Evolutionary conservation across 1,139 yeast genomes (phyloP).

Genomic region (Protomyces arabidopsidicola): DNA sequence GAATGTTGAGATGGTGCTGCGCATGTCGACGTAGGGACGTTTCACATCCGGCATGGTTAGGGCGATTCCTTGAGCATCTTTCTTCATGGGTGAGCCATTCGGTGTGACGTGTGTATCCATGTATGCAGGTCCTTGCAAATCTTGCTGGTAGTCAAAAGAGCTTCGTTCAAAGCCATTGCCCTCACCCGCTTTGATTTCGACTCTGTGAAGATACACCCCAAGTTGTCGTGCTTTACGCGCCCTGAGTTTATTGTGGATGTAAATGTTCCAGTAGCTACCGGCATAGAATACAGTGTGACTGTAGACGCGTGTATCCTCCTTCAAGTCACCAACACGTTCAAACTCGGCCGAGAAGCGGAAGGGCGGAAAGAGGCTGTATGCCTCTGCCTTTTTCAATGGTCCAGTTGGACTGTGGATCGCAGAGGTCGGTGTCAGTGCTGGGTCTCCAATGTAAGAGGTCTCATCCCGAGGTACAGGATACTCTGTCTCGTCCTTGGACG

Average conservation of each 20-base stretch:
- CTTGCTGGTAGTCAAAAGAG: background rate
- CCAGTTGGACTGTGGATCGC: background rate
- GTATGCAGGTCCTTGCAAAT: background rate
- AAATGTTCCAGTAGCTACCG: slow-evolving; percentile 55
- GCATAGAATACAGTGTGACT: slow-evolving; percentile 54
- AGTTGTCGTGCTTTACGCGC: slow-evolving; percentile 47
- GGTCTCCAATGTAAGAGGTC: slow-evolving; percentile 23
- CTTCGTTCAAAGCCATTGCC: slow-evolving; percentile 30
- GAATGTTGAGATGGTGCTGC: slow-evolving; percentile 47
- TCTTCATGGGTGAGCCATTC: slow-evolving; percentile 1
- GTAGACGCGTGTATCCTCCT: slow-evolving; percentile 47
- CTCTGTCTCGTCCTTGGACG: slow-evolving; percentile 10
- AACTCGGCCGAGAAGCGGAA: slow-evolving; percentile 52
- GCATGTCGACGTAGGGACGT: slow-evolving; percentile 41
- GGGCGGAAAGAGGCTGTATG: slow-evolving; percentile 48
- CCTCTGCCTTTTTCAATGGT: background rate
- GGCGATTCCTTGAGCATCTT: slow-evolving; percentile 13
- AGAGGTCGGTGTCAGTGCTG: slow-evolving; percentile 11
- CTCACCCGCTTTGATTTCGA: slow-evolving; percentile 36
- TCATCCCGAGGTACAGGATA: slow-evolving; percentile 17
- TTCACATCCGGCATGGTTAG: slow-evolving; percentile 17
- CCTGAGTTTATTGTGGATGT: slow-evolving; percentile 46
- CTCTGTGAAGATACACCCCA: slow-evolving; percentile 53
- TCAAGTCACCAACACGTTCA: slow-evolving; percentile 46
- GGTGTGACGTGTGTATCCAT: background rate